Evolutionary conservation across 208 protist genomes (phyloP).

Genomic region (Lotmaria passim): DNA sequence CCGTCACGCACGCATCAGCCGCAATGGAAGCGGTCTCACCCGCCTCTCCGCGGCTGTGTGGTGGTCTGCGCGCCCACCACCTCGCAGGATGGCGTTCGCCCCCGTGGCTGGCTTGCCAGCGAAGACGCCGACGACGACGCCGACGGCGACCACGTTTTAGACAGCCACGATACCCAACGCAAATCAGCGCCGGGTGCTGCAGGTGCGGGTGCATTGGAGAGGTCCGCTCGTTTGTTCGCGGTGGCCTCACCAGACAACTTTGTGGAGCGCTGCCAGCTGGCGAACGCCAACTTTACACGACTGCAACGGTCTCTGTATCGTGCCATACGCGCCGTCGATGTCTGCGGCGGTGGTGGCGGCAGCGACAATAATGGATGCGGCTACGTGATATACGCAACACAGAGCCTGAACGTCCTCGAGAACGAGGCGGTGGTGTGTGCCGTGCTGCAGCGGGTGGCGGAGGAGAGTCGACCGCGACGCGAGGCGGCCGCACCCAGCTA

Average conservation of each 20-base stretch:
- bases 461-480: slow-evolving; percentile 5
- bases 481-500: too few relatives aligned
- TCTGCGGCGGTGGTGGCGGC: not conserved
- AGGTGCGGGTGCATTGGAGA: not conserved
- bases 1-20: not conserved
- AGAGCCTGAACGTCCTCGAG: slow-evolving; percentile 94
- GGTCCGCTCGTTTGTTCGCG: not conserved
- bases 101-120: slow-evolving; percentile 43
- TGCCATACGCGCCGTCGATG: slow-evolving; percentile 25
- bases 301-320: slow-evolving; percentile 44
- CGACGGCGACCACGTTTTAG: slow-evolving; percentile 7
- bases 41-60: slow-evolving; percentile 26
- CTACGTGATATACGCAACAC: slow-evolving; percentile 93
- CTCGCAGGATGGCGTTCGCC: slow-evolving; percentile 65
- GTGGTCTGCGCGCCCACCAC: slow-evolving; percentile 68
- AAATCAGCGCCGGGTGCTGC: not conserved
- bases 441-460: slow-evolving; percentile 45
- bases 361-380: slow-evolving; percentile 8
- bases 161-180: not conserved
- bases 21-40: too few relatives aligned
- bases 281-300: slow-evolving; percentile 46
- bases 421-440: slow-evolving; percentile 94
- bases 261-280: slow-evolving; percentile 46
- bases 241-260: slow-evolving; percentile 48
- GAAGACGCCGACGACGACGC: slow-evolving; percentile 16